These are phyloP conservation scores for Alternaria panax DNA, from an alignment of 2,329 filamentous ascomycete genomes.

Conservation along the genomic window DNA sequence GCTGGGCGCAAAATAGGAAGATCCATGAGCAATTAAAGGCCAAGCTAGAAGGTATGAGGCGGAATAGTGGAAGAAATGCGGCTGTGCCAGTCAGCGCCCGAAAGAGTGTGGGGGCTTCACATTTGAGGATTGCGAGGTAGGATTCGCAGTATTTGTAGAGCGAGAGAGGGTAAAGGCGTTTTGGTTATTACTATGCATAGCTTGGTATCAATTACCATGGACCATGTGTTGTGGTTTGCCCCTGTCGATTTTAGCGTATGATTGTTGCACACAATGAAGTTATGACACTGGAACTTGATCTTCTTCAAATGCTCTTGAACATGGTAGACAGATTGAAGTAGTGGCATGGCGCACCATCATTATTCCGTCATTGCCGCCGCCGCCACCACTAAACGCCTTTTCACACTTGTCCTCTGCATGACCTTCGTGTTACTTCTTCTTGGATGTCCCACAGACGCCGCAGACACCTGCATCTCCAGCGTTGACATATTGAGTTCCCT, in stretches of 20 bases:
- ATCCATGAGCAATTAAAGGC: conserved; percentile 56
- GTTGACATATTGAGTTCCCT: conserved; percentile 68
- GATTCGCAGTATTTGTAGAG: not conserved
- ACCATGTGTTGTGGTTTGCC: not conserved
- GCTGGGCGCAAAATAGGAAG: conserved; percentile 61
- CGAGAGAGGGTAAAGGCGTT: conserved; percentile 43
- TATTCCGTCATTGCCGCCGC: not conserved
- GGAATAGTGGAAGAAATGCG: conserved; percentile 31
- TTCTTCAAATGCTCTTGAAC: not conserved
- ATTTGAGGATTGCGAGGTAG: conserved; percentile 41
- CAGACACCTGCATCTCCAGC: conserved; percentile 73
- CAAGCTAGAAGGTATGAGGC: conserved; percentile 57
- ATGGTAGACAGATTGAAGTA: not conserved
- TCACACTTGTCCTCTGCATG: not conserved
- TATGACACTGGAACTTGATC: not conserved
- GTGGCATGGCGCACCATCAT: not conserved
- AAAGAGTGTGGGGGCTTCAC: conserved; percentile 56
- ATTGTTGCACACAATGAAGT: conserved; percentile 13
- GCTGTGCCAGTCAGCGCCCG: conserved; percentile 46
- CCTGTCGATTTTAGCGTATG: not conserved
- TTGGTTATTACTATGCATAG: conserved; percentile 33
- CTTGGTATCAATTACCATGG: conserved; percentile 12
- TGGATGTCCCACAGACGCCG: conserved; percentile 67
- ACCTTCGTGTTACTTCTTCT: not conserved
- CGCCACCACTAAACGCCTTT: not conserved